A percentile compares a stretch with the other conserved stretches of the same genome.
phyloP scores from a whole-genome alignment of 228 moss, liverwort and hornwort genomes.

The Sphagnum magellanicum region DNA sequence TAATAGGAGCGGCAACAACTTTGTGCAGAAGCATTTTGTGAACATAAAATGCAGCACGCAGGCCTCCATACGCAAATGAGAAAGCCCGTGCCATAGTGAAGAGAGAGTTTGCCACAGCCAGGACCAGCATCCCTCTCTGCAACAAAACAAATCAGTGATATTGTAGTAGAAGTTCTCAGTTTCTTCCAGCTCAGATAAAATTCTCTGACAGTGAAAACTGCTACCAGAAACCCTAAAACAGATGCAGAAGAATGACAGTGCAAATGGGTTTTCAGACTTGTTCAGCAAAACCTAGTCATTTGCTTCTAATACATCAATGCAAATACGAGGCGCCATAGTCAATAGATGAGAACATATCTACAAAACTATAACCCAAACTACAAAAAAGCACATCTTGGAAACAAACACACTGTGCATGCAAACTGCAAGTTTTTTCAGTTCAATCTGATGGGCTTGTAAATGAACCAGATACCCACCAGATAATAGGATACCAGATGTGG shows the following conservation, averaged over 20 bases:
- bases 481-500: constrained; percentile 50
- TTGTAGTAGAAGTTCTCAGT: neutral
- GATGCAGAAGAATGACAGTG: neutral
- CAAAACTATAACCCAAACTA: too few relatives aligned
- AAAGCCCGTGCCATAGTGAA: constrained; percentile 76
- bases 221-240: too few relatives aligned
- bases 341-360: too few relatives aligned
- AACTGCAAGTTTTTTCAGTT: too few relatives aligned
- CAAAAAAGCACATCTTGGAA: too few relatives aligned
- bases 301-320: too few relatives aligned
- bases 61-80: constrained; percentile 89
- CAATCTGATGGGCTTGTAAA: too few relatives aligned
- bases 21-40: constrained; percentile 68
- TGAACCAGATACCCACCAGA: constrained; percentile 44
- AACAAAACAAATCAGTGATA: neutral
- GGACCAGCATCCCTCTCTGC: constrained; percentile 69
- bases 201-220: too few relatives aligned
- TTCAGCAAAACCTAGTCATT: too few relatives aligned
- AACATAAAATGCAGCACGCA: constrained; percentile 68
- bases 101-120: constrained; percentile 67
- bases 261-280: too few relatives aligned
- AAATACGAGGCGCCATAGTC: too few relatives aligned
- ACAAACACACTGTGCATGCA: too few relatives aligned
- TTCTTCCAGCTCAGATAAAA: neutral
- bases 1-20: constrained; percentile 71